These are phyloP conservation scores for Sphaerosporella brunnea DNA, from an alignment of 495 filamentous ascomycete genomes.

Conservation along the genomic window DNA sequence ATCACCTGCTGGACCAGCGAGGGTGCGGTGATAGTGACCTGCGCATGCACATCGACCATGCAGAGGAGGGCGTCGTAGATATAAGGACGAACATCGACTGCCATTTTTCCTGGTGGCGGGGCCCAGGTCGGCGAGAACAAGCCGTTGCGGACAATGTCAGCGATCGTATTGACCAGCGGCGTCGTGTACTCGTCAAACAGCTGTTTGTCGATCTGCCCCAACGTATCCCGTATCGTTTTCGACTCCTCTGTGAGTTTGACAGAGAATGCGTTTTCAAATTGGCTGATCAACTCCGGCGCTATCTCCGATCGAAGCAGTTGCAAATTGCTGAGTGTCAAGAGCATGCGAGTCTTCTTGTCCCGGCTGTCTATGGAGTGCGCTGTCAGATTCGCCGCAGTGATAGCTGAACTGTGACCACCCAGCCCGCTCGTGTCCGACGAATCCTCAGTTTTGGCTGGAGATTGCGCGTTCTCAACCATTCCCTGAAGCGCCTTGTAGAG, in stretches of 20 bases:
- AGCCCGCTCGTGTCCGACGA: constrained; percentile 34
- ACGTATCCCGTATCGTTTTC: constrained; percentile 74
- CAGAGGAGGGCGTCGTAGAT: constrained; percentile 67
- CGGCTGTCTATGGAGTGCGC: constrained; percentile 19
- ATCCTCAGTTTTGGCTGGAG: constrained; percentile 41
- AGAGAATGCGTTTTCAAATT: constrained; percentile 79
- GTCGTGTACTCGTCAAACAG: constrained; percentile 82
- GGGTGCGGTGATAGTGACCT: constrained; percentile 65
- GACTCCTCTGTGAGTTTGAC: constrained; percentile 80
- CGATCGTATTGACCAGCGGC: constrained; percentile 45
- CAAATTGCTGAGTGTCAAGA: constrained; percentile 82
- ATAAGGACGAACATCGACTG: constrained; percentile 64
- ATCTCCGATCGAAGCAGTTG: constrained; percentile 55
- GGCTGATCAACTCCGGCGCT: constrained; percentile 62
- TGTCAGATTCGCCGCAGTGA: constrained; percentile 17
- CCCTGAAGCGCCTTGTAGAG: constrained; percentile 83
- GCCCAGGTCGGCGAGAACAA: constrained; percentile 55
- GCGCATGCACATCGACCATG: constrained; percentile 77
- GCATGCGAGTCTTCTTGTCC: constrained; percentile 67
- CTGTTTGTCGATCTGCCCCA: constrained; percentile 69
- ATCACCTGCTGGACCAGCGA: constrained; percentile 57
- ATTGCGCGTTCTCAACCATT: constrained; percentile 89
- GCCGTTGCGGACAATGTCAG: constrained; percentile 48
- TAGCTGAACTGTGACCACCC: constrained; percentile 12
- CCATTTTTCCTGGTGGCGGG: constrained; percentile 39